Evolutionary conservation across 202 grass and related monocot species (phyloP).

Genomic region (Brachypodium distachyon): DNA sequence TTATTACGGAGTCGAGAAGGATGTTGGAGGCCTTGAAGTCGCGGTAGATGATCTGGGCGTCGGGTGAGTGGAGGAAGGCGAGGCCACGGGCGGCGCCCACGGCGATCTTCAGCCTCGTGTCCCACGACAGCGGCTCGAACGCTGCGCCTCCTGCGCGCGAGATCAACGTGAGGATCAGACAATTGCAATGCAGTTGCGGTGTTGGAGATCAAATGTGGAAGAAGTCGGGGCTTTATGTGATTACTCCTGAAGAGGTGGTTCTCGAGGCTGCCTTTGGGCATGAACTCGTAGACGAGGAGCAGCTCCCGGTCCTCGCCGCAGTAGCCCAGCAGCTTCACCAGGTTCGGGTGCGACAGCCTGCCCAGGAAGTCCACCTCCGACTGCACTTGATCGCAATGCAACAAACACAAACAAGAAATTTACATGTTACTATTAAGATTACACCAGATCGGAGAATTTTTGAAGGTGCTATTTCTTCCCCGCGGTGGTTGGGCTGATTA

Average conservation of each 20-base stretch:
- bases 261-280: slow-evolving; percentile 84
- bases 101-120: slow-evolving; percentile 70
- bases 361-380: slow-evolving; percentile 90
- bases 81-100: slow-evolving; percentile 79
- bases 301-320: slow-evolving; percentile 81
- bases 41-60: slow-evolving; percentile 83
- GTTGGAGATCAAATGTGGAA: neutral
- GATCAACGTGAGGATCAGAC: too few relatives aligned
- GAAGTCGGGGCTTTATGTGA: neutral
- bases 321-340: slow-evolving; percentile 84
- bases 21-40: slow-evolving; percentile 98
- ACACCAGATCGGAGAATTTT: too few relatives aligned
- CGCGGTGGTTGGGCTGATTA: too few relatives aligned
- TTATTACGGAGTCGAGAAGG: slow-evolving; percentile 67
- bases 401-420: neutral
- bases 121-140: slow-evolving; percentile 62
- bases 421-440: too few relatives aligned
- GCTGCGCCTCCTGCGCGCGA: slow-evolving; percentile 33
- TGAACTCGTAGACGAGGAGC: slow-evolving; percentile 86
- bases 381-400: slow-evolving; percentile 30
- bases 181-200: neutral
- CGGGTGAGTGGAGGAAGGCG: slow-evolving; percentile 81
- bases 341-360: slow-evolving; percentile 75
- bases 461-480: too few relatives aligned
- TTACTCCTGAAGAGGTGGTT: slow-evolving; percentile 79